Percentiles rank a stretch among this genome's conserved stretches.
These are phyloP conservation scores for Fusarium odoratissimum DNA, from an alignment of 2,329 filamentous ascomycete genomes.

Conservation along the genomic window DNA sequence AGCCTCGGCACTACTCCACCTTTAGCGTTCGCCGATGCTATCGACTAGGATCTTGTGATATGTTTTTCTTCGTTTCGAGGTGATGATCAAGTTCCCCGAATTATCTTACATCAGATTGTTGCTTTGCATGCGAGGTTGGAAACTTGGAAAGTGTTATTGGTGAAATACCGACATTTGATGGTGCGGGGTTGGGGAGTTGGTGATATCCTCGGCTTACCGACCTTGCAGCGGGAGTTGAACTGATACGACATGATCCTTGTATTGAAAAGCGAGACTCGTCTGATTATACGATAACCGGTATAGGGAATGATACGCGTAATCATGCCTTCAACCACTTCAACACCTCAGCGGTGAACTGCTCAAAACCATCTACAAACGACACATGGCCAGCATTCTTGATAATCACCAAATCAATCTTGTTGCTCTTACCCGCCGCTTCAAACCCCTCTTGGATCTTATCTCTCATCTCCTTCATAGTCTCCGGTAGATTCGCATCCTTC, in stretches of 20 bases:
- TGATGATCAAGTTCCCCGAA: conserved; percentile 7
- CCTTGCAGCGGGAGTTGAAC: neutral
- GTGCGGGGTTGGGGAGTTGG: neutral
- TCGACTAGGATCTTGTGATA: neutral
- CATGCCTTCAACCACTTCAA: conserved; percentile 19
- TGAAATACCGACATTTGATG: neutral
- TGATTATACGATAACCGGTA: too few relatives aligned
- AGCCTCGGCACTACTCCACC: conserved; percentile 6
- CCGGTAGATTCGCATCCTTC: conserved; percentile 55
- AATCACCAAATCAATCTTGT: conserved; percentile 48
- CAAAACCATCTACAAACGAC: conserved; percentile 52
- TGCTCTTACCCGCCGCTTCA: conserved; percentile 38
- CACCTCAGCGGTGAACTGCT: conserved; percentile 43
- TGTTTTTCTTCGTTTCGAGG: neutral
- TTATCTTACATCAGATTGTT: neutral
- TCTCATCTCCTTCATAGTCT: conserved; percentile 54
- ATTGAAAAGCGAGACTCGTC: neutral
- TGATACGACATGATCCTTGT: neutral
- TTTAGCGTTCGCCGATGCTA: conserved; percentile 13
- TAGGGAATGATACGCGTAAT: neutral
- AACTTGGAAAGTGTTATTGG: neutral
- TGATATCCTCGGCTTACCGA: neutral
- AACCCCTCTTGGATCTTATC: conserved; percentile 51
- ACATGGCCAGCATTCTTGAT: conserved; percentile 54
- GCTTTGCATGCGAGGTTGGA: neutral